Evolutionary conservation across 1,284 basidiomycete species (phyloP).

Genomic region (Agroathelia rolfsii): DNA sequence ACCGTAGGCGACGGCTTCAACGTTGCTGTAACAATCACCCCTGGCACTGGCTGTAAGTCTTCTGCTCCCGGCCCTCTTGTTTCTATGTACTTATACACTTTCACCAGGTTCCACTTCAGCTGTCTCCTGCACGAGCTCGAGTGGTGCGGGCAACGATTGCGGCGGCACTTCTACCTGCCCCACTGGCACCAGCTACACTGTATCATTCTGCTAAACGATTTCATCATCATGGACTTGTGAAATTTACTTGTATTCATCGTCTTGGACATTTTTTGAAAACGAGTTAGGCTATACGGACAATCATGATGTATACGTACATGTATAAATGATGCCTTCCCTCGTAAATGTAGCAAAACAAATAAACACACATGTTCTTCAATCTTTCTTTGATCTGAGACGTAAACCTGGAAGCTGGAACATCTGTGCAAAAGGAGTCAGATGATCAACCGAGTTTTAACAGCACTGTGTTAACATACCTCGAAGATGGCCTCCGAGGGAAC

Average conservation of each 20-base stretch:
- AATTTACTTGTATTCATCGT: no score
- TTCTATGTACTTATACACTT: neutral
- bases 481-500: conserved; percentile 60
- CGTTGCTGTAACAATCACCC: conserved; percentile 3
- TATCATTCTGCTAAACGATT: conserved; percentile 1
- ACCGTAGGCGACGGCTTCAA: conserved; percentile 4
- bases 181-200: conserved; percentile 4
- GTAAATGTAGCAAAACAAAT: no score
- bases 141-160: conserved; percentile 2
- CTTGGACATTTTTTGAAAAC: no score
- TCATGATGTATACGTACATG: no score
- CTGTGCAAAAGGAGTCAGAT: no score
- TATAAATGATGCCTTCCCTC: no score
- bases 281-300: no score
- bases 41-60: conserved; percentile 3
- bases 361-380: no score
- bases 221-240: no score
- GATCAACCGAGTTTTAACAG: no score
- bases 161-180: conserved; percentile 3
- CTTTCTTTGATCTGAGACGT: no score
- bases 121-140: conserved; percentile 1
- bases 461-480: conserved; percentile 50
- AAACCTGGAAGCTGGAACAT: no score
- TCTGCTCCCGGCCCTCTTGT: neutral
- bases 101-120: conserved; percentile 2